Base-by-base conservation (phyloP, 305 asterid species). In the Ilex paraguariensis region DNA sequence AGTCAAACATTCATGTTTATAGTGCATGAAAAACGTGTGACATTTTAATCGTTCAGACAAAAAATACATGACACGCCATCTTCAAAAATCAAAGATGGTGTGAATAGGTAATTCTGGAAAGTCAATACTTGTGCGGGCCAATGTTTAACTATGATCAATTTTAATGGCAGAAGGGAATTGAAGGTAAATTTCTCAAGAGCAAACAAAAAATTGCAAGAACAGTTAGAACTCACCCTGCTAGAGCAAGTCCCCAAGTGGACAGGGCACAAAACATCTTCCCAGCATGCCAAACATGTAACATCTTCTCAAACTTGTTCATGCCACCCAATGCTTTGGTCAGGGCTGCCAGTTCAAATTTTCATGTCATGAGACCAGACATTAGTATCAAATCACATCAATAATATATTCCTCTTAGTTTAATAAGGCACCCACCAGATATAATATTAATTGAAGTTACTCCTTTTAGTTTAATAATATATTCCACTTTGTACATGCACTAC, bases 241-340 rank as follows among this genome's bases (percentile, higher is more conserved):
- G 78, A 65, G 95, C 88, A 79, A 93, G 90, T 51, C 98, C 88
- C 98, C 98, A 93, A 50, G 95, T 87, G 57, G 91, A 85, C 56
- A 93, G 72, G 44, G 93, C 79, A 71, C 84, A 90, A 65, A 93
- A 82, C 77, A 79, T 61, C 78, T 50, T 82, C 63, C 96, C 97
- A 1, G 97, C 96, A 44, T 76, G 85, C 98, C 98, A 92, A 72
- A 92, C 77, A 74, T 73, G 73, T 16, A 84, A 61, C 90, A 86
- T 76, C 70, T 78, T 87, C 69, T 90, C 98, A 66, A 93, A 80
- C 77, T 84, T 93, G 68, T 81, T 80, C 67, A 72, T 65, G 64
- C 97, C 93, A 70, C 77, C 84, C 53, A 92, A 59, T 70, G 90
- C 88, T 76, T 80, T 82, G 67, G 71, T 75, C 70, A 93, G 64